phyloP scores from a whole-genome alignment of 139 green algal genomes.

The Volvox africanus region DNA sequence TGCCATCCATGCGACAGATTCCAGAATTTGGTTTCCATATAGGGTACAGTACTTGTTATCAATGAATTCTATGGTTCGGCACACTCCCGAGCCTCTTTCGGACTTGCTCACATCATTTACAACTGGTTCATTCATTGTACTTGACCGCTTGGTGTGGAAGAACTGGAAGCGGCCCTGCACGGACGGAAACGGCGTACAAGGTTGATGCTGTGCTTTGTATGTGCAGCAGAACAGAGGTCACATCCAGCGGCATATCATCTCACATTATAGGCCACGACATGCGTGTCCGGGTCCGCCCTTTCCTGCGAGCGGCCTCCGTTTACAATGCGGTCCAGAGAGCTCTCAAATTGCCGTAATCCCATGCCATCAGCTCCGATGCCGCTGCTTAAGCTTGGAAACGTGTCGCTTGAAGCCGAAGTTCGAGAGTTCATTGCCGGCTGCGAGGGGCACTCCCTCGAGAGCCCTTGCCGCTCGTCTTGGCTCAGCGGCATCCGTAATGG shows the following conservation, averaged over 20 bases:
- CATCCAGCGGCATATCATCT: neutral
- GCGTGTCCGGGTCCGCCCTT: neutral
- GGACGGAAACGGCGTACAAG: neutral
- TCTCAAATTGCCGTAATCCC: slow-evolving; percentile 1
- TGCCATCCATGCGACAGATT: too few relatives aligned
- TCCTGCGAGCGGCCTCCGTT: neutral
- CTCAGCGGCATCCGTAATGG: too few relatives aligned
- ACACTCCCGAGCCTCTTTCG: neutral
- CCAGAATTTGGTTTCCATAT: too few relatives aligned
- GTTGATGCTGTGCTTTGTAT: too few relatives aligned
- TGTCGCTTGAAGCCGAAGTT: neutral
- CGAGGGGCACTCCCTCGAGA: neutral
- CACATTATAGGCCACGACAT: slow-evolving; percentile 14
- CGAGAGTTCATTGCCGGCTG: neutral
- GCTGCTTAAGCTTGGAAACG: slow-evolving; percentile 24
- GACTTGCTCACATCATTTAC: neutral
- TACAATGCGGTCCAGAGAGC: slow-evolving; percentile 12
- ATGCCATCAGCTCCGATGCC: slow-evolving; percentile 10
- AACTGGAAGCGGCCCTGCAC: slow-evolving; percentile 41
- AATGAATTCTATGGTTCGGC: too few relatives aligned
- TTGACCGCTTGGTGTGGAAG: slow-evolving; percentile 34
- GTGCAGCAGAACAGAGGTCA: too few relatives aligned
- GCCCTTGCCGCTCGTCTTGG: too few relatives aligned
- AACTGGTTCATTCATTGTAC: neutral
- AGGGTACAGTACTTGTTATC: too few relatives aligned